phyloP scores from a whole-genome alignment of 2,329 filamentous ascomycete species.

The Didymella pomorum region DNA sequence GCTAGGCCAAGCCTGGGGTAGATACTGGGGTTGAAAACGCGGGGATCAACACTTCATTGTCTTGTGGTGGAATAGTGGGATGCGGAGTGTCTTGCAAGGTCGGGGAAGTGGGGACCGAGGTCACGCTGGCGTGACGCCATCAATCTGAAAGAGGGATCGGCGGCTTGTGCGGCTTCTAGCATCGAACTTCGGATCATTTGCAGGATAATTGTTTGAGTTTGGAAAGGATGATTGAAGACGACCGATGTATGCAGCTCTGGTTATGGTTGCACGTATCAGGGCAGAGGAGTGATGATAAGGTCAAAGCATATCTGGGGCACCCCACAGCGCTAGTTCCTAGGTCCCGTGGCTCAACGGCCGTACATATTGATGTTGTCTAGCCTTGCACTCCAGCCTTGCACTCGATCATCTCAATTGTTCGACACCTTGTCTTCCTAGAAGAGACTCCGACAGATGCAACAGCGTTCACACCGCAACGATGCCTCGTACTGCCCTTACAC shows the following conservation, averaged over 20 bases:
- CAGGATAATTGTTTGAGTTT: background rate
- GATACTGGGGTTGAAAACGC: slow-evolving; percentile 32
- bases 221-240: background rate
- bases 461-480: background rate
- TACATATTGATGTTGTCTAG: background rate
- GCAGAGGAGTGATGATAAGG: background rate
- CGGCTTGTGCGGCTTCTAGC: background rate
- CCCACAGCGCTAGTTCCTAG: slow-evolving; percentile 4
- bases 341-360: slow-evolving; percentile 3
- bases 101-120: slow-evolving; percentile 25
- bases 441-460: background rate
- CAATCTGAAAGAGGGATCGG: background rate
- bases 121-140: slow-evolving; percentile 8
- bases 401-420: background rate
- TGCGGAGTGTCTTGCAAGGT: slow-evolving; percentile 1
- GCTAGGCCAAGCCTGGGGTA: slow-evolving; percentile 25
- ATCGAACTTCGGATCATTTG: background rate
- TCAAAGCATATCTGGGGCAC: background rate
- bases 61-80: slow-evolving; percentile 19
- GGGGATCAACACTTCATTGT: slow-evolving; percentile 25
- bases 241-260: background rate
- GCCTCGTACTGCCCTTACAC: background rate
- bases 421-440: background rate
- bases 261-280: background rate
- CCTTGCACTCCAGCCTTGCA: background rate